Evolutionary conservation across 2,329 filamentous ascomycete genomes (phyloP), one percentile per base, ranked within the genome.

Genomic region (Mycogone perniciosa): DNA sequence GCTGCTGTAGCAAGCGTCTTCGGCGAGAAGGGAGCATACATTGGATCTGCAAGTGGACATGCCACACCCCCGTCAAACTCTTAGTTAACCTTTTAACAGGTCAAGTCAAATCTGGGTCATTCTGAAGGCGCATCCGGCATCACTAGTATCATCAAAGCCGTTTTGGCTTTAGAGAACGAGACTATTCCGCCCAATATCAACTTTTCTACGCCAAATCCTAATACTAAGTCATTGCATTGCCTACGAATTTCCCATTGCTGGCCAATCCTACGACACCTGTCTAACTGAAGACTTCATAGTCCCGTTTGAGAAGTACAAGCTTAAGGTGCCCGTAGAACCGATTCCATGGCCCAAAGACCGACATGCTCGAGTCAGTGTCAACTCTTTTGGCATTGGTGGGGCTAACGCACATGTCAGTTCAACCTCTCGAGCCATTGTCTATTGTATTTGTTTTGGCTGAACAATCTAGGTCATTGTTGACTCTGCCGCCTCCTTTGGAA

Each of bases 311-410:
- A 49, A 59, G 20, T 48, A 51, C 6, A 59, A 59, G 10, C 58
- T 70, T 8, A 56, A 40, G 1, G 66, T 71, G 5, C 67, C 68
- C 0, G 51, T 53, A 1, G 53, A 65, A 29, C 46, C 64, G 6
- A 48, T 52, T 2, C 60, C 64, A 1, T 71, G 67, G 66, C 69
- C 68, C 44, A 60, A 30, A 6, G 51, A 72, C 71, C 57, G 58
- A 1, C 26, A 7, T 0, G 54, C 59, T 8, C 46, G 57, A 3
- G 60, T 61, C 1, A 62, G 60, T 3, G 53, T 71, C 2, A 71
- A 67, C 42, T 62, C 57, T 4, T 71, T 70, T 44, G 67, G 68
- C 0, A 57, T 70, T 4, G 69, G 67, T 2, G 69, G 69, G 3
- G 50, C 65, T 1, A 71, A 70, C 46, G 66, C 63, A 2, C 69